A percentile compares a stretch with the other conserved stretches of the same genome.
Conservation (phyloP, 2,329 filamentous ascomycete genomes). For the Scolecobasidium constrictum region DNA sequence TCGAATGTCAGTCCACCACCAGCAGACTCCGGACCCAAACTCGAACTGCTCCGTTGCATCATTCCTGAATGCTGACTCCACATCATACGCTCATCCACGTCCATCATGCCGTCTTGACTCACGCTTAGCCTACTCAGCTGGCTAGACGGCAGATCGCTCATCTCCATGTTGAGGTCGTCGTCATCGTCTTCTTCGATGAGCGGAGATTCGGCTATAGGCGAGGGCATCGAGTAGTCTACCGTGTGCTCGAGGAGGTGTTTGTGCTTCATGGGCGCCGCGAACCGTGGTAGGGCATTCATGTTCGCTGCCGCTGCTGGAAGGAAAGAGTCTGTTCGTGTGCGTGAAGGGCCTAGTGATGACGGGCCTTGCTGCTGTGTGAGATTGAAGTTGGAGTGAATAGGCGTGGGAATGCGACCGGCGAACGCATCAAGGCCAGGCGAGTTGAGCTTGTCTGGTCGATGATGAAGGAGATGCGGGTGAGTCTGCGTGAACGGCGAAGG, state of each 20-base stretch:
- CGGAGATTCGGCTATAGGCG: slow-evolving; percentile 25
- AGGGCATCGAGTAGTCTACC: slow-evolving; percentile 25
- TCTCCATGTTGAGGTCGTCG: slow-evolving; percentile 24
- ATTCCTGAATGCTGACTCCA: not conserved
- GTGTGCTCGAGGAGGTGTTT: not conserved
- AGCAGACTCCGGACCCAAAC: slow-evolving; percentile 23
- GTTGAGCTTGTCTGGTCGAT: slow-evolving; percentile 2
- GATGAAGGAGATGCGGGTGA: slow-evolving; percentile 13
- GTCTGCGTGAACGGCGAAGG: slow-evolving; percentile 21
- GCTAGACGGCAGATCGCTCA: slow-evolving; percentile 24
- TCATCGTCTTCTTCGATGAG: slow-evolving; percentile 20
- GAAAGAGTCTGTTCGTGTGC: slow-evolving; percentile 18
- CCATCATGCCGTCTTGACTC: not conserved
- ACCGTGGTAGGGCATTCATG: slow-evolving; percentile 10
- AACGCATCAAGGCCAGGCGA: slow-evolving; percentile 6
- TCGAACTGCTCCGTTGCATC: slow-evolving; percentile 15
- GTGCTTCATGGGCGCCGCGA: slow-evolving; percentile 3
- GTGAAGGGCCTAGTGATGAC: not conserved
- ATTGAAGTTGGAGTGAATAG: slow-evolving; percentile 27
- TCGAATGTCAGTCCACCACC: not conserved
- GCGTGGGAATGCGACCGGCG: slow-evolving; percentile 25
- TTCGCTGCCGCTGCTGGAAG: slow-evolving; percentile 19
- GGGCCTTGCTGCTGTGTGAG: slow-evolving; percentile 11
- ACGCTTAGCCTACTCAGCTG: slow-evolving; percentile 27
- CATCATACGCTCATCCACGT: not conserved